Evolutionary conservation across 805 yeast genomes (phyloP).

Genomic region (Ogataea degrootiae): DNA sequence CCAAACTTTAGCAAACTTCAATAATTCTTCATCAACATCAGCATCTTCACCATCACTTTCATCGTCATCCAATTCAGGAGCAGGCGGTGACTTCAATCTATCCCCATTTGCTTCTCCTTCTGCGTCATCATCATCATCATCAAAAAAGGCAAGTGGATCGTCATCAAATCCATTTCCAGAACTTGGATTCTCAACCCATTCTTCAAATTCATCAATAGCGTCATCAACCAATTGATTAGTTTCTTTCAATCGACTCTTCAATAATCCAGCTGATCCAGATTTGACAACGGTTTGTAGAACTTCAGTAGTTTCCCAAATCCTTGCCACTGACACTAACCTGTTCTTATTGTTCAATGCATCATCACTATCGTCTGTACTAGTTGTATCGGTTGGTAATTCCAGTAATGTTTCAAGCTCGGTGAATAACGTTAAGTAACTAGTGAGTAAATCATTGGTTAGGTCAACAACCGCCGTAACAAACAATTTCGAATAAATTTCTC

Average conservation of each 20-base stretch:
- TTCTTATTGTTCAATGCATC: slow-evolving; percentile 3
- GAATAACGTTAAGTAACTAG: slow-evolving; percentile 13
- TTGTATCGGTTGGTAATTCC: slow-evolving; percentile 6
- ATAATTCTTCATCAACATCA: slow-evolving; percentile 18
- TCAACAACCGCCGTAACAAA: slow-evolving; percentile 29
- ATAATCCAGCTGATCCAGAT: slow-evolving; percentile 49
- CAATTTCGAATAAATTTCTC: slow-evolving; percentile 27
- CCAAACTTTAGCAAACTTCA: slow-evolving; percentile 43
- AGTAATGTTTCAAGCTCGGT: slow-evolving; percentile 15
- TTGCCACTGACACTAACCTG: slow-evolving; percentile 58
- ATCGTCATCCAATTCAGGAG: slow-evolving; percentile 12
- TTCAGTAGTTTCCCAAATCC: slow-evolving; percentile 69
- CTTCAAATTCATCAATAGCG: slow-evolving; percentile 61
- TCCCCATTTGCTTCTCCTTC: slow-evolving; percentile 17
- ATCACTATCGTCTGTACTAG: slow-evolving; percentile 26
- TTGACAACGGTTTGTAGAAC: slow-evolving; percentile 35
- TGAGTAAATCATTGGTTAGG: slow-evolving; percentile 15
- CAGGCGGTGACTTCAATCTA: slow-evolving; percentile 4
- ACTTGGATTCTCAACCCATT: slow-evolving; percentile 63
- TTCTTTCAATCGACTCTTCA: slow-evolving; percentile 42
- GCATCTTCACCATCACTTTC: slow-evolving; percentile 28
- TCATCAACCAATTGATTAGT: slow-evolving; percentile 49
- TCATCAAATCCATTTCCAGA: slow-evolving; percentile 16
- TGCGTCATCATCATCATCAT: slow-evolving; percentile 34
- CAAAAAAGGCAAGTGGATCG: slow-evolving; percentile 46